Evolutionary conservation across 331 rosid species (phyloP).

Genomic region (Pyracantha coccinea): DNA sequence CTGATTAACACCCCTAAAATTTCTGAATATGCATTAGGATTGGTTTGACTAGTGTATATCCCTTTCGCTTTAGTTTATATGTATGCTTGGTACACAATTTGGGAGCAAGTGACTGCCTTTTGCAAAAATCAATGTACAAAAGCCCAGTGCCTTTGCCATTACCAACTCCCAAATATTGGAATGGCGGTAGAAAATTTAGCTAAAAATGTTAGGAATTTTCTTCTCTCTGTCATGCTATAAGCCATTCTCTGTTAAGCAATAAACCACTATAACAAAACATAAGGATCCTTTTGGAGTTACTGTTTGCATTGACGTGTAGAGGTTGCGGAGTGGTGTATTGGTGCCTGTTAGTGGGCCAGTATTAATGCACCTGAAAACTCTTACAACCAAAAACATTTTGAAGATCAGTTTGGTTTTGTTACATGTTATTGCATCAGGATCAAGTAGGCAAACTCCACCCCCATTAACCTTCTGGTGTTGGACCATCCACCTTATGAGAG

Average conservation of each 20-base stretch:
- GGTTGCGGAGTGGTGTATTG: not conserved
- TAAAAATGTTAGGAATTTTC: too few species aligned
- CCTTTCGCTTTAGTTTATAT: too few species aligned
- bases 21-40: too few species aligned
- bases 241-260: not conserved
- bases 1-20: too few species aligned
- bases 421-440: not conserved
- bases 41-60: too few species aligned
- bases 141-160: too few species aligned
- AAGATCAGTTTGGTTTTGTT: not conserved
- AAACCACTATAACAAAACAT: too few species aligned
- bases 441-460: constrained; percentile 1
- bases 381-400: not conserved
- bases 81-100: too few species aligned
- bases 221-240: not conserved
- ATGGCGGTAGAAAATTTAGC: too few species aligned
- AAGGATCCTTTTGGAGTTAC: not conserved
- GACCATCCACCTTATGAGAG: not conserved
- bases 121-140: too few species aligned
- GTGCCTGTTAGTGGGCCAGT: not conserved
- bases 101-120: too few species aligned
- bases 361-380: not conserved
- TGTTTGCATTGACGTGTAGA: not conserved
- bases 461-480: not conserved
- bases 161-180: too few species aligned